A percentile compares a stretch with the other conserved stretches of the same genome.
Conservation (phyloP, 805 yeast species). For the Yarrowia porcina region DNA sequence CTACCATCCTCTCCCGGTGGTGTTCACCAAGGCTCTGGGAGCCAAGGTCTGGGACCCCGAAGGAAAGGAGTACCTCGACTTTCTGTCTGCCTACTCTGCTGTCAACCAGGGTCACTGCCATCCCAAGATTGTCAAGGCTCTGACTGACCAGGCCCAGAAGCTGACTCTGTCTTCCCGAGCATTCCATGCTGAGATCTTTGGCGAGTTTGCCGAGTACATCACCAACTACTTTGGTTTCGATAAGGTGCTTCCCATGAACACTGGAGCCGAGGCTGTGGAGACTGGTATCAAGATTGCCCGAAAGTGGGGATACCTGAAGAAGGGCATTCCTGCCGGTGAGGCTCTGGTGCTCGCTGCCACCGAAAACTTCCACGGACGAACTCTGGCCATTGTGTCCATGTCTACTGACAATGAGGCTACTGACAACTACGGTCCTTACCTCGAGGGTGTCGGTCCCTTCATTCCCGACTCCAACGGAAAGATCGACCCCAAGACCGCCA, state of each 20-base stretch:
- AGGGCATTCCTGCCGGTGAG: constrained; percentile 76
- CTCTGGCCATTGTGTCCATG: constrained; percentile 92
- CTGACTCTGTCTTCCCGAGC: constrained; percentile 90
- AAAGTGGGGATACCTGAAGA: constrained; percentile 92
- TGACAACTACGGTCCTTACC: constrained; percentile 83
- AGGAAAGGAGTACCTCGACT: constrained; percentile 89
- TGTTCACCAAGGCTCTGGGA: constrained; percentile 79
- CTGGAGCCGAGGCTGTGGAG: constrained; percentile 99
- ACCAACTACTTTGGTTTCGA: constrained; percentile 90
- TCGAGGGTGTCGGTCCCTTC: constrained; percentile 76
- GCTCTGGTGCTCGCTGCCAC: constrained; percentile 85
- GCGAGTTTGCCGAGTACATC: constrained; percentile 78
- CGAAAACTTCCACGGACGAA: constrained; percentile 94
- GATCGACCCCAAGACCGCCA: constrained; percentile 29
- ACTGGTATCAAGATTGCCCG: constrained; percentile 91
- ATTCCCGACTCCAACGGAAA: constrained; percentile 62
- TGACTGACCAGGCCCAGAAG: constrained; percentile 78
- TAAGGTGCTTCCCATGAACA: constrained; percentile 94
- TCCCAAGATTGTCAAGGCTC: constrained; percentile 82
- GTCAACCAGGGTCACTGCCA: constrained; percentile 98
- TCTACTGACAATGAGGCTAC: constrained; percentile 94
- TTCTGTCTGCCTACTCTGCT: constrained; percentile 92
- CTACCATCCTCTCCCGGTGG: constrained; percentile 96
- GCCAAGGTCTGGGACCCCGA: constrained; percentile 99
- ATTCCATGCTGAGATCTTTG: constrained; percentile 84